These are phyloP conservation scores for Hymenoscyphus scutula DNA, from an alignment of 2,329 filamentous ascomycete genomes.

Conservation along the genomic window DNA sequence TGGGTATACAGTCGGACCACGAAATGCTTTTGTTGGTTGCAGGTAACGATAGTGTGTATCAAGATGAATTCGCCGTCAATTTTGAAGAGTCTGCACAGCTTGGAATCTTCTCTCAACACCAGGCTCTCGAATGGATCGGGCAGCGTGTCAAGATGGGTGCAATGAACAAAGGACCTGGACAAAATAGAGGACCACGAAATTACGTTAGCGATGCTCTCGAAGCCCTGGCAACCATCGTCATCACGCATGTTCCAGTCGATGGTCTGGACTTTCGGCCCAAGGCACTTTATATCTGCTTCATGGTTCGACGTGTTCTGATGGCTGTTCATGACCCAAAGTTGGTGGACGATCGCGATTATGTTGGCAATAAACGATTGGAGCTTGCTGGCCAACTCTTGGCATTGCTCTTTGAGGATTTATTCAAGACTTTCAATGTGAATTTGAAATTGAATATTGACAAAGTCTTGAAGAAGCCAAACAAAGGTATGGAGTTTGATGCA, in stretches of 20 bases:
- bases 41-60: conserved; percentile 81
- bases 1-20: conserved; percentile 90
- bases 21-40: conserved; percentile 92
- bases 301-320: conserved; percentile 95
- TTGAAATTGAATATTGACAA: conserved; percentile 95
- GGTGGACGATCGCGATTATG: conserved; percentile 95
- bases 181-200: conserved; percentile 59
- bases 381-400: conserved; percentile 92
- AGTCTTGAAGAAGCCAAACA: conserved; percentile 87
- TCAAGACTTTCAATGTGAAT: conserved; percentile 89
- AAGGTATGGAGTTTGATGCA: conserved; percentile 84
- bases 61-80: conserved; percentile 93
- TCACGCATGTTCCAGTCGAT: conserved; percentile 89
- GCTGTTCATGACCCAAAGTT: conserved; percentile 84
- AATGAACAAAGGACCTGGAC: conserved; percentile 50
- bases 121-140: conserved; percentile 91
- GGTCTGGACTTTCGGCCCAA: conserved; percentile 96
- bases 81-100: conserved; percentile 88
- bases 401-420: conserved; percentile 92
- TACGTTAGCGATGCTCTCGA: conserved; percentile 90
- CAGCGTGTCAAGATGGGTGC: conserved; percentile 82
- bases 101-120: conserved; percentile 87
- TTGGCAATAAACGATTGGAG: conserved; percentile 95
- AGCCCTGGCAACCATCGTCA: conserved; percentile 85
- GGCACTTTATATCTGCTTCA: conserved; percentile 92